Percentiles rank a stretch among this genome's conserved stretches.
Evolutionary conservation across 208 protist genomes (phyloP).

Genomic region (Leishmania martiniquensis): DNA sequence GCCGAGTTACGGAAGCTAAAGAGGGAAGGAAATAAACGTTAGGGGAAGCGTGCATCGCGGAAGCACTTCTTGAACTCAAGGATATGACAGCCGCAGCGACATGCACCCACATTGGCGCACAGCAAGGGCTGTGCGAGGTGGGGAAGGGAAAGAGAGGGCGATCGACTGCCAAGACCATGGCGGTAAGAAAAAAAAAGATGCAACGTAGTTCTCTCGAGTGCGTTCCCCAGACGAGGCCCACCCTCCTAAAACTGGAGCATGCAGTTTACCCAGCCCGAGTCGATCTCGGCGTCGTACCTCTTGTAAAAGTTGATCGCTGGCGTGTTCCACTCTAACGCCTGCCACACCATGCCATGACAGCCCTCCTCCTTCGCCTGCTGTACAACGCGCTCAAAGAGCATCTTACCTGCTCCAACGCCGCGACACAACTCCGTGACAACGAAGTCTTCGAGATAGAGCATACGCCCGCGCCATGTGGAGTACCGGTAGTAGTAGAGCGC

Average conservation of each 20-base stretch:
- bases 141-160: neutral
- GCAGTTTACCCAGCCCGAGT: constrained; percentile 56
- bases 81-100: neutral
- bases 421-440: constrained; percentile 41
- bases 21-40: neutral
- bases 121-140: neutral
- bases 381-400: constrained; percentile 49
- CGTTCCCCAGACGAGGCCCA: neutral
- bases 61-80: neutral
- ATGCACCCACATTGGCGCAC: neutral
- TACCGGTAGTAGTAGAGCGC: constrained; percentile 61
- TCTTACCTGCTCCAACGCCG: constrained; percentile 34
- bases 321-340: constrained; percentile 61
- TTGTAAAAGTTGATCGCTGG: constrained; percentile 53
- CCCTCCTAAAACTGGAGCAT: constrained; percentile 37
- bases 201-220: neutral
- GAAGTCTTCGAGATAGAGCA: constrained; percentile 67
- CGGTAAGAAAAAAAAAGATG: neutral
- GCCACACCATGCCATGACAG: constrained; percentile 58
- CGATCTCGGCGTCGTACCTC: constrained; percentile 47
- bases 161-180: neutral
- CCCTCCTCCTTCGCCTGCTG: constrained; percentile 45
- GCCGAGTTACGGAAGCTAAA: neutral
- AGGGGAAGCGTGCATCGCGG: neutral
- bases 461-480: constrained; percentile 56